Conservation (phyloP, 768 basidiomycete species). For the Rhodotorula babjevae region DNA sequence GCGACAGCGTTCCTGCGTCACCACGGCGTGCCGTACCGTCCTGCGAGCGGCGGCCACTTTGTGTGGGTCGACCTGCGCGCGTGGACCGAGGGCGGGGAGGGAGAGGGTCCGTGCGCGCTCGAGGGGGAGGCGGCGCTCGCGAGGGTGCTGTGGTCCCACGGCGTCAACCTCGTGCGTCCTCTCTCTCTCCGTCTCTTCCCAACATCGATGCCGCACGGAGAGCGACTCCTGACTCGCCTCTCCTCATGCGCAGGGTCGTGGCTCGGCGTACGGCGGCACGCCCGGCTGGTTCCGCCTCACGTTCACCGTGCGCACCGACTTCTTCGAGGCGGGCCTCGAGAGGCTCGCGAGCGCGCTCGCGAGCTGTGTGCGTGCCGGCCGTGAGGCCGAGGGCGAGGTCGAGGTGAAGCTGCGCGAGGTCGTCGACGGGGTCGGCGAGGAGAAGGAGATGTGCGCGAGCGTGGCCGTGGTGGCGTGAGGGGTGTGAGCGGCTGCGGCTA, state of each 20-base stretch:
- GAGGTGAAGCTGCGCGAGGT: background rate
- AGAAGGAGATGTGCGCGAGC: too few species aligned
- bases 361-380: too few species aligned
- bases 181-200: background rate
- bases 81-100: background rate
- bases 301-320: conserved; percentile 38
- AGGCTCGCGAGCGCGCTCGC: background rate
- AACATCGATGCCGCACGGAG: too few species aligned
- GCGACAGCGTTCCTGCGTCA: conserved; percentile 30
- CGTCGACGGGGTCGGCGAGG: too few species aligned
- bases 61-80: conserved; percentile 36
- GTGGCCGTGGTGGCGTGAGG: too few species aligned
- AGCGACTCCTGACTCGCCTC: background rate
- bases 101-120: conserved; percentile 8
- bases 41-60: conserved; percentile 37
- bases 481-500: too few species aligned
- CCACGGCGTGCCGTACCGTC: conserved; percentile 35
- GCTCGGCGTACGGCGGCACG: conserved; percentile 10
- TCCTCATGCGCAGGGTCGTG: conserved; percentile 16
- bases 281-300: conserved; percentile 39
- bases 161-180: conserved; percentile 21
- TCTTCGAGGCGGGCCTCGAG: conserved; percentile 14
- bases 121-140: conserved; percentile 17
- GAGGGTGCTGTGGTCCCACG: background rate
- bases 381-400: too few species aligned